Conservation (phyloP, 2,329 filamentous ascomycete genomes). For the Amphichorda felina region DNA sequence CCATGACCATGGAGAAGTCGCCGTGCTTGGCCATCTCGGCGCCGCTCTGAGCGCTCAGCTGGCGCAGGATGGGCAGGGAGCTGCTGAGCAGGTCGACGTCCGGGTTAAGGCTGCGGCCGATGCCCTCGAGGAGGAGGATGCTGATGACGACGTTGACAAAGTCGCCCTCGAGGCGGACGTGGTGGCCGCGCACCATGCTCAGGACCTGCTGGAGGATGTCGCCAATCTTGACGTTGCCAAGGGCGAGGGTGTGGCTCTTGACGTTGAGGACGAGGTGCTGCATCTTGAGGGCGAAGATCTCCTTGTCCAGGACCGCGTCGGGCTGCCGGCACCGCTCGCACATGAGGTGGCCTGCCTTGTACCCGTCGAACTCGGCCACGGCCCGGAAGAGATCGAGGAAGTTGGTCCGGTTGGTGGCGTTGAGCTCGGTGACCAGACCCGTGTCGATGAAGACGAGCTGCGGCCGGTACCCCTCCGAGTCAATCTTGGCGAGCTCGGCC, state of each 20-base stretch:
- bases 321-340: conserved; percentile 90
- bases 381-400: conserved; percentile 95
- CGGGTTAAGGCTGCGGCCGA: conserved; percentile 78
- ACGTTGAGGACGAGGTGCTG: conserved; percentile 88
- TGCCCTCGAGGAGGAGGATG: conserved; percentile 86
- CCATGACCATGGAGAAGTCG: conserved; percentile 75
- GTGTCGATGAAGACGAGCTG: conserved; percentile 98
- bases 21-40: conserved; percentile 57
- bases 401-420: conserved; percentile 72
- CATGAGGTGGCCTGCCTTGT: conserved; percentile 91
- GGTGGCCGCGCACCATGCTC: conserved; percentile 81
- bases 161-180: conserved; percentile 90
- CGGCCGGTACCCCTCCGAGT: conserved; percentile 78
- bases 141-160: conserved; percentile 98
- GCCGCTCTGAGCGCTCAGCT: conserved; percentile 70
- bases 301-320: conserved; percentile 74
- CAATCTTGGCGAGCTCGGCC: conserved; percentile 61
- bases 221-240: conserved; percentile 92
- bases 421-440: conserved; percentile 87
- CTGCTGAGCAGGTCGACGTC: conserved; percentile 76
- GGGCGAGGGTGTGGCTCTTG: conserved; percentile 79
- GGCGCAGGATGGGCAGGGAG: conserved; percentile 79
- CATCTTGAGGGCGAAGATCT: conserved; percentile 93
- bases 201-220: conserved; percentile 88
- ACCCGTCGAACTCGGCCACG: conserved; percentile 92